Conservation (phyloP, 2,329 filamentous ascomycete species). For the Sphaceloma murrayae region DNA sequence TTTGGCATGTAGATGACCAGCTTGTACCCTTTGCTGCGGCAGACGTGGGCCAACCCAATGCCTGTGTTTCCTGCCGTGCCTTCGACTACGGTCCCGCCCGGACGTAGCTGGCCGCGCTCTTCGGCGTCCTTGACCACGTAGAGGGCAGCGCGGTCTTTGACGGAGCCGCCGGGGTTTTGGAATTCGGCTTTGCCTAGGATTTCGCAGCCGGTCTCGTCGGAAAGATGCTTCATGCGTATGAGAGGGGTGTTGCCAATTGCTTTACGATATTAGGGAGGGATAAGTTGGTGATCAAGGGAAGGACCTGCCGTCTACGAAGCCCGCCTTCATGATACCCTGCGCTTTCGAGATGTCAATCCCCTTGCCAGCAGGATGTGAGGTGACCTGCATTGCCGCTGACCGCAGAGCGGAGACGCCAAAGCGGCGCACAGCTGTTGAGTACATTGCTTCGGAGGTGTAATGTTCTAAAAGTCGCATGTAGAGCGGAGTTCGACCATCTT, state of each 20-base stretch:
- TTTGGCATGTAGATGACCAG: conserved; percentile 99
- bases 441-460: conserved; percentile 47
- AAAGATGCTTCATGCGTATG: conserved; percentile 80
- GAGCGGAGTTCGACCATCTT: no score
- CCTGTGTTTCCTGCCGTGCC: conserved; percentile 97
- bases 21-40: conserved; percentile 81
- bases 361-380: conserved; percentile 19
- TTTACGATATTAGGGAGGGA: conserved; percentile 31
- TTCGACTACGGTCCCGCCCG: conserved; percentile 91
- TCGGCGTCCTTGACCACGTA: conserved; percentile 93
- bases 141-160: conserved; percentile 92
- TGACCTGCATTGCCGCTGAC: conserved; percentile 40
- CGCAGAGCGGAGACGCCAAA: conserved; percentile 56
- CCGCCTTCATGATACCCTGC: conserved; percentile 66
- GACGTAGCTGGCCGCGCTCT: conserved; percentile 67
- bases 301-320: conserved; percentile 64
- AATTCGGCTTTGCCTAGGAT: conserved; percentile 96
- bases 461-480: no score
- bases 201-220: conserved; percentile 84
- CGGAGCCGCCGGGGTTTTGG: conserved; percentile 91
- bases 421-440: conserved; percentile 57
- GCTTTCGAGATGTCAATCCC: conserved; percentile 66
- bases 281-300: not conserved
- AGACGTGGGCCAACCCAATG: conserved; percentile 94
- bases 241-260: conserved; percentile 97